phyloP scores from a whole-genome alignment of 2,329 filamentous ascomycete genomes.

The Lachnellula arida region DNA sequence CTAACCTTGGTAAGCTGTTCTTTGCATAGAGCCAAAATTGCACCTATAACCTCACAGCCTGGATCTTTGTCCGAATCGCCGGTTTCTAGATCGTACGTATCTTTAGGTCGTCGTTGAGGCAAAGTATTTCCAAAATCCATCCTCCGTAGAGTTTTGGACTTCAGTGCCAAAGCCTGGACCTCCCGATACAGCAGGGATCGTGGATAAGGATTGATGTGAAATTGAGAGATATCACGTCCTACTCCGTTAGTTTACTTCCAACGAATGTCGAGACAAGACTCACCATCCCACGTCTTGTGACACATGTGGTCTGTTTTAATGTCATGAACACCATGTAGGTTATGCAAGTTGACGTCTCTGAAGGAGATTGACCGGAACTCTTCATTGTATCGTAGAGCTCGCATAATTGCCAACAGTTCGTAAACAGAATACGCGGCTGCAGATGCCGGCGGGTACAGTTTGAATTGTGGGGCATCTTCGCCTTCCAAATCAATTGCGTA shows the following conservation, averaged over 20 bases:
- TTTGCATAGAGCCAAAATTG: constrained; percentile 62
- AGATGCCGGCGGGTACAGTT: constrained; percentile 53
- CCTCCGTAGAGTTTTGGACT: constrained; percentile 56
- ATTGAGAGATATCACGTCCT: constrained; percentile 7
- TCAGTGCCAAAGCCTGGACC: constrained; percentile 61
- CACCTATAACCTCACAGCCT: constrained; percentile 66
- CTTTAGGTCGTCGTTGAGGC: constrained; percentile 45
- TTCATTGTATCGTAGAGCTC: constrained; percentile 66
- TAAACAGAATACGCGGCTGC: constrained; percentile 51
- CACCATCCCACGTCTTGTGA: constrained; percentile 53
- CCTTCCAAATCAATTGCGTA: constrained; percentile 57
- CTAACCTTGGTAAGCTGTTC: constrained; percentile 64
- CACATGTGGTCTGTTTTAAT: constrained; percentile 60
- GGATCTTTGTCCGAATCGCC: constrained; percentile 48
- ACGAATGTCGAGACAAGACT: constrained; percentile 45
- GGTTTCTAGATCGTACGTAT: constrained; percentile 41
- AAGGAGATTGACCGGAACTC: constrained; percentile 65
- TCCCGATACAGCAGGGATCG: constrained; percentile 61
- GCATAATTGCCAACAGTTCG: constrained; percentile 66
- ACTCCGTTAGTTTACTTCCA: constrained; percentile 37
- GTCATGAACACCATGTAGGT: constrained; percentile 54
- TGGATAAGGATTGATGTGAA: constrained; percentile 30
- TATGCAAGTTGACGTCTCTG: constrained; percentile 57
- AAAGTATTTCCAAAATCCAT: constrained; percentile 63
- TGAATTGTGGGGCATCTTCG: constrained; percentile 65